Evolutionary conservation across 2,329 filamentous ascomycete species (phyloP).

Genomic region (Diaporthe destruens): DNA sequence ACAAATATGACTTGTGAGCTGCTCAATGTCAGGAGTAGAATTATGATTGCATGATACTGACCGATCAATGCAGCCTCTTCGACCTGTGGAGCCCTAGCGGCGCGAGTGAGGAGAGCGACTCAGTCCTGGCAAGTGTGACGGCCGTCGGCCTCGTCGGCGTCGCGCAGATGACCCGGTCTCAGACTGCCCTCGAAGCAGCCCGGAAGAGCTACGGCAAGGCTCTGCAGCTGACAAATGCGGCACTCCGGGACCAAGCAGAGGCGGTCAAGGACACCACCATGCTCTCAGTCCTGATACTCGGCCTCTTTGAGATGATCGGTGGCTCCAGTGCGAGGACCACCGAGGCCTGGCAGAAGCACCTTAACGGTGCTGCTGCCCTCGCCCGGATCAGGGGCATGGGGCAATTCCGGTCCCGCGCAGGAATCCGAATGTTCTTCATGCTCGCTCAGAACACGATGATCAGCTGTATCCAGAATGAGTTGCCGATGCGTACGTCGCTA

Average conservation of each 20-base stretch:
- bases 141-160: slow-evolving; percentile 67
- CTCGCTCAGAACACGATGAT: slow-evolving; percentile 64
- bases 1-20: slow-evolving; percentile 62
- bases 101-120: slow-evolving; percentile 54
- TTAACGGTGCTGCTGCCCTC: slow-evolving; percentile 65
- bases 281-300: slow-evolving; percentile 65
- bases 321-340: slow-evolving; percentile 58
- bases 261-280: slow-evolving; percentile 64
- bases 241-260: slow-evolving; percentile 59
- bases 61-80: slow-evolving; percentile 52
- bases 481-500: slow-evolving; percentile 55
- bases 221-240: slow-evolving; percentile 62
- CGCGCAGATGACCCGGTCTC: slow-evolving; percentile 58
- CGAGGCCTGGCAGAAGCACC: slow-evolving; percentile 65
- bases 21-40: background rate
- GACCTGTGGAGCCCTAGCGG: slow-evolving; percentile 63
- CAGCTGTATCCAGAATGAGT: slow-evolving; percentile 63
- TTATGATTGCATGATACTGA: background rate
- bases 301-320: slow-evolving; percentile 67
- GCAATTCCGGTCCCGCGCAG: slow-evolving; percentile 60
- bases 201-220: slow-evolving; percentile 65
- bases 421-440: slow-evolving; percentile 67
- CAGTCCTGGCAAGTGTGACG: slow-evolving; percentile 64
- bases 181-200: slow-evolving; percentile 60
- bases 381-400: slow-evolving; percentile 61